Base-by-base conservation (phyloP, 2,329 filamentous ascomycete species). In the Lecanoromycetidae sp. region DNA sequence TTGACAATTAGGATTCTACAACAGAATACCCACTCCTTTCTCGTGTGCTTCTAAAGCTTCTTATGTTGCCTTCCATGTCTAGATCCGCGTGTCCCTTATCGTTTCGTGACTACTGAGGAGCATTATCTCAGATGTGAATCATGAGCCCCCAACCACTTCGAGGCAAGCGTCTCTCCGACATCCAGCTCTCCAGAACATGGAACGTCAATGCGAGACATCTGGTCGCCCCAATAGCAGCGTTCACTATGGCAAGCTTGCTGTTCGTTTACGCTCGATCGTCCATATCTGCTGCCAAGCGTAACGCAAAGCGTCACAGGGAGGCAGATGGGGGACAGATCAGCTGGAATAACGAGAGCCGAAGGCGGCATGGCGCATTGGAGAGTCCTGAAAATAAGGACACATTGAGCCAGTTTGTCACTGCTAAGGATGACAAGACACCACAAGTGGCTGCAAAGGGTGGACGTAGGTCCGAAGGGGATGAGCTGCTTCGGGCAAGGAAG, bases 281-380 rank as follows among this genome's bases (percentile, higher is more conserved):
- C 20, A 84, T 84, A 52, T 69, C 72, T 51, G 75, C 78, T 20
- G 81, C 81, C 2, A 81, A 82, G 55, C 68, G 74, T 38, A 82
- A 83, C 53, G 79, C 79, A 0, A 71, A 77, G 54, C 66, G 68
- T 52, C 73, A 77, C 44, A 66, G 77, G 39, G 71, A 77, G 54
- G 73, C 71, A 32, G 74, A 77, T 51, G 74, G 71, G n/a, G 75
- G 72, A 44, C 73, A 67, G 63, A 74, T 68, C 52, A 70, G 58
- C 57, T 76, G 68, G 70, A 60, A 71, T 43, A 74, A 75, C 47
- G 74, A 78, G 63, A 71, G 63, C 54, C 55, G 72, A 54, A 64
- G 75, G 48, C 58, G 73, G 44, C 74, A 77, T 61, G 73, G 73
- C 10, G 60, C 64, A 44, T 54, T 69, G 45, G 67, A 72, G 49